Conservation (phyloP, 2,329 filamentous ascomycete genomes). For the Myotisia sp. region DNA sequence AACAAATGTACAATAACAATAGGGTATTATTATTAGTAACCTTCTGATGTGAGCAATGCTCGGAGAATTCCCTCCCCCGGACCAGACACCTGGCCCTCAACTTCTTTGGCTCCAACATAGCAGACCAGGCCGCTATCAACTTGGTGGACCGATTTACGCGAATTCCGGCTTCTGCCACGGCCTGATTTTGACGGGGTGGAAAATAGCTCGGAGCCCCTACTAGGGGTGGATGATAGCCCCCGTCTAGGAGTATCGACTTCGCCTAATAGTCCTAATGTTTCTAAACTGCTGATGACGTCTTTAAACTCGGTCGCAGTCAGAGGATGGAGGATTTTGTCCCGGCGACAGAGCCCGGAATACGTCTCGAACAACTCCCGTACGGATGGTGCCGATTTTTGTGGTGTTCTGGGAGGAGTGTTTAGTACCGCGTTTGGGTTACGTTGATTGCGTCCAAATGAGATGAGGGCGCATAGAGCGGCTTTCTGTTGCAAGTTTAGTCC, state of each 20-base stretch:
- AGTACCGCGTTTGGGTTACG: constrained; percentile 1
- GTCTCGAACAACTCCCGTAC: constrained; percentile 72
- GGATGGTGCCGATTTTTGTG: constrained; percentile 51
- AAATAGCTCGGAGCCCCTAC: constrained; percentile 29
- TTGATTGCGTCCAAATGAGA: constrained; percentile 64
- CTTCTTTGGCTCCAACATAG: constrained; percentile 65
- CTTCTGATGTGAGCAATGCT: constrained; percentile 21
- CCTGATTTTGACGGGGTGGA: constrained; percentile 60
- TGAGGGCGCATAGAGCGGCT: constrained; percentile 75
- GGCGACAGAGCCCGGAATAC: constrained; percentile 69
- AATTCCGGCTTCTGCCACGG: constrained; percentile 39
- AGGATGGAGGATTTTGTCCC: constrained; percentile 77
- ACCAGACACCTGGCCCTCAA: constrained; percentile 52
- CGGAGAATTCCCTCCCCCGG: constrained; percentile 36
- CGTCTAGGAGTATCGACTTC: constrained; percentile 55
- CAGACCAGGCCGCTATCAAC: constrained; percentile 71
- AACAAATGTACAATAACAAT: constrained; percentile 1
- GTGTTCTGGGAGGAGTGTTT: constrained; percentile 46
- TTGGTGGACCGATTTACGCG: constrained; percentile 36
- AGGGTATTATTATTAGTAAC: constrained; percentile 5
- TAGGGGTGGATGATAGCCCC: constrained; percentile 40
- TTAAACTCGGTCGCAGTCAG: constrained; percentile 85
- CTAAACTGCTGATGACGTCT: constrained; percentile 77
- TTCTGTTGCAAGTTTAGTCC: constrained; percentile 92
- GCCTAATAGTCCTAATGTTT: constrained; percentile 70